Base-by-base conservation (phyloP, 2,329 filamentous ascomycete species). In the Penicillium sp. region DNA sequence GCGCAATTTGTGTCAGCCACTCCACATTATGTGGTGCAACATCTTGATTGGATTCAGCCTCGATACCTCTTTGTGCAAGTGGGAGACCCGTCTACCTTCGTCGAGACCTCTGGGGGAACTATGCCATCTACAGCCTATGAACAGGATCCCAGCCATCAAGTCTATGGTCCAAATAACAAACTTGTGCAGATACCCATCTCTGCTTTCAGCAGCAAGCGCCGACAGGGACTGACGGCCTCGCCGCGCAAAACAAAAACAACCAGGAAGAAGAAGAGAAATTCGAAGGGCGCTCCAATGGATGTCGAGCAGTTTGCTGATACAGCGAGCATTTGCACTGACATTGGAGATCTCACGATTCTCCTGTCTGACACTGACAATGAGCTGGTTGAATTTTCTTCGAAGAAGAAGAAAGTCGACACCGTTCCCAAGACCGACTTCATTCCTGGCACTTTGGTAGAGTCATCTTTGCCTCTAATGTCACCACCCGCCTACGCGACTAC, bases 31-130 rank as follows among this genome's bases (percentile, higher is more conserved):
- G 93, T 97, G 9, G 88, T 97, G 1, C 75, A 85, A 28, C 82
- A 92, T 49, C 79, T 90, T 10, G 89, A 96, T 70, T 97, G 93
- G 93, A 93, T 96, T 62, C 92, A 96, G 72, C 93, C 92, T 28
- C 86, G 93, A 47, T 97, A 96, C 75, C 82, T 97, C 1, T 91
- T 97, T 67, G 86, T 91, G 6, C n/a, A 37, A 15, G 15, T 13
- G 33, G 24, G 33, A 60, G 35, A 37, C 2, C 2, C 12, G 7
- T 28, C 35, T 4, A 30, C 19, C 37, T 17, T 30, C 6, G 4
- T 2, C n/a, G 51, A 2, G 22, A 19, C 1, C 7, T 13, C 7
- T 8, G 17, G 10, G 30, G 17, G 10, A 17, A 22, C 47, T 9
- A 22, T 22, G 33, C 51, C 51, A 40, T 26, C 35, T 28, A 10